Percentiles rank a stretch among this genome's conserved stretches.
Evolutionary conservation across 768 basidiomycete species (phyloP).

Genomic region (Coprinopsis sp.): DNA sequence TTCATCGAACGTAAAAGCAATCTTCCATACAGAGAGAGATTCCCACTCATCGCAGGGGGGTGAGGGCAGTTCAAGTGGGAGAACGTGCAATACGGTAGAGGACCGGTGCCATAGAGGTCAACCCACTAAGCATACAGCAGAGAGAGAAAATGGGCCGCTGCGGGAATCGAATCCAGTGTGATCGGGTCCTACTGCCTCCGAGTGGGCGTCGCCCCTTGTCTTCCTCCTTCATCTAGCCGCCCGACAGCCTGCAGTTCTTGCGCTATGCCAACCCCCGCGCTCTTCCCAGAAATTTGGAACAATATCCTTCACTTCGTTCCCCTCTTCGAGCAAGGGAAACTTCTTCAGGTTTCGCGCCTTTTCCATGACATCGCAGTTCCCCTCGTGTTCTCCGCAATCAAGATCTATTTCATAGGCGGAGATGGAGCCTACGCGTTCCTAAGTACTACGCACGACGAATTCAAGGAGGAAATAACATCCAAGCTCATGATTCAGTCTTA

Average conservation of each 20-base stretch:
- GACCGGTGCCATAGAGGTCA: too few relatives aligned
- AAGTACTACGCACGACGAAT: constrained; percentile 24
- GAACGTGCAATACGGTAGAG: too few relatives aligned
- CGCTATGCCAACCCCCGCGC: constrained; percentile 11
- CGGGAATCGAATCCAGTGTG: too few relatives aligned
- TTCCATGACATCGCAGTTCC: constrained; percentile 33
- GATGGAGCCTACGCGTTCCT: constrained; percentile 23
- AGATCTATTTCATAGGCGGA: constrained; percentile 33
- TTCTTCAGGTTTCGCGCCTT: constrained; percentile 31
- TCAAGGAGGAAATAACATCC: constrained; percentile 23
- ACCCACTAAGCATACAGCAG: too few relatives aligned
- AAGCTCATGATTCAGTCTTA: constrained; percentile 34
- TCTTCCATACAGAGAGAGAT: too few relatives aligned
- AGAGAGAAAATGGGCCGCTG: too few relatives aligned
- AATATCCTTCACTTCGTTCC: constrained; percentile 29
- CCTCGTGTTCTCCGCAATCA: constrained; percentile 30
- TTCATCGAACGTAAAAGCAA: too few relatives aligned
- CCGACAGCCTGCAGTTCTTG: not conserved
- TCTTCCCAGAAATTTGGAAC: constrained; percentile 37
- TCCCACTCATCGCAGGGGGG: too few relatives aligned
- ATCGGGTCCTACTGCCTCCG: too few relatives aligned
- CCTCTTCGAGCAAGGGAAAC: constrained; percentile 17
- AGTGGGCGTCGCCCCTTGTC: too few relatives aligned
- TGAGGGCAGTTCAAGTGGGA: too few relatives aligned
- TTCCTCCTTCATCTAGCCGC: not conserved